Percentiles rank a stretch among this genome's conserved stretches.
phyloP scores from a whole-genome alignment of 768 basidiomycete species.

The Nidularia pulvinata region DNA sequence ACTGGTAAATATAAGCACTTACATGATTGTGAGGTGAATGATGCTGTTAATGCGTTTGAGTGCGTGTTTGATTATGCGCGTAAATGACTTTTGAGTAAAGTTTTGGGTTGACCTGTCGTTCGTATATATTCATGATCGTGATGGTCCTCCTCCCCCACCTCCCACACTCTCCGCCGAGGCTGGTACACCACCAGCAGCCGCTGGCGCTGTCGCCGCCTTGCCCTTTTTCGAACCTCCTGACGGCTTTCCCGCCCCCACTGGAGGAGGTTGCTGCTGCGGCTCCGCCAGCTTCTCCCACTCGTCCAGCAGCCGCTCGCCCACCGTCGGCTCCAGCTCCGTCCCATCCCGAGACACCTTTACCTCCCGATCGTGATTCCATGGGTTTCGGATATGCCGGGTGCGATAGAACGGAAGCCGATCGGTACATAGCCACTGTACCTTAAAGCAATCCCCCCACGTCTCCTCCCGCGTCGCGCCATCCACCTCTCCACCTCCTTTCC shows the following conservation, averaged over 20 bases:
- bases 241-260: constrained; percentile 2
- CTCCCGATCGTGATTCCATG: constrained; percentile 88
- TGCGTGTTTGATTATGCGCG: constrained; percentile 18
- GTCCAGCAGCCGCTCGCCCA: constrained; percentile 66
- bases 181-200: background rate
- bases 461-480: constrained; percentile 25
- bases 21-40: constrained; percentile 16
- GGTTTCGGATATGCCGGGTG: constrained; percentile 82
- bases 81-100: constrained; percentile 4
- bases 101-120: constrained; percentile 14
- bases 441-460: constrained; percentile 79
- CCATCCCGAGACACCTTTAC: constrained; percentile 88
- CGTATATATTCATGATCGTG: constrained; percentile 22
- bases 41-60: constrained; percentile 12
- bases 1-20: background rate
- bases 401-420: constrained; percentile 71
- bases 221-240: background rate
- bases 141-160: constrained; percentile 7
- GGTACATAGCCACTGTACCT: constrained; percentile 80
- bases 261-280: constrained; percentile 5
- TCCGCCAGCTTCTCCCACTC: constrained; percentile 56
- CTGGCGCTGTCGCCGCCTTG: background rate
- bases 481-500: constrained; percentile 4
- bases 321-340: constrained; percentile 85
- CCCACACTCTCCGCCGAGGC: background rate